These are phyloP conservation scores for Acanthochlamys bracteata DNA, from an alignment of 106 monocot species.

Conservation along the genomic window DNA sequence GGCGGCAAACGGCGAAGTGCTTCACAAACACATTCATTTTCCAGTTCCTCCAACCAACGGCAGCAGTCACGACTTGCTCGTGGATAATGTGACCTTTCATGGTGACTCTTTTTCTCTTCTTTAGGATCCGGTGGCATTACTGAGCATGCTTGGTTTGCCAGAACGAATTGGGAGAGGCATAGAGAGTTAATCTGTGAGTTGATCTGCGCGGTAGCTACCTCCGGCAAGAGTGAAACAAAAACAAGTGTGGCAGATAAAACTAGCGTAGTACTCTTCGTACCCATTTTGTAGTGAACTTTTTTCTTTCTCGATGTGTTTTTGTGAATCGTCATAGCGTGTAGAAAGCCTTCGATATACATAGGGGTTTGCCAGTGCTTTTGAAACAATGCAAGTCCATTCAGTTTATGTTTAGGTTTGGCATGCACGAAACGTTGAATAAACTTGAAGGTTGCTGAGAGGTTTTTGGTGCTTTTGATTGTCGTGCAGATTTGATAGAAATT, in stretches of 20 bases:
- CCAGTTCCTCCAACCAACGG: slow-evolving; percentile 7
- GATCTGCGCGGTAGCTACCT: neutral
- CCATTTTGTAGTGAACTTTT: too few species aligned
- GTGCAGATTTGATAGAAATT: too few species aligned
- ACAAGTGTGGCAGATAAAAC: neutral
- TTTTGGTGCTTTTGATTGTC: too few species aligned
- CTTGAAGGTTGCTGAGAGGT: too few species aligned
- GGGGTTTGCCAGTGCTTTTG: too few species aligned
- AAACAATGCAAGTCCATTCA: too few species aligned
- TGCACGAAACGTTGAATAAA: too few species aligned
- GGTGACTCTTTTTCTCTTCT: neutral
- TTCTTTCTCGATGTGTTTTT: too few species aligned
- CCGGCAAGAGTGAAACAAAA: neutral
- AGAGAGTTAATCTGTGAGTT: neutral
- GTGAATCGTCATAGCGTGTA: too few species aligned
- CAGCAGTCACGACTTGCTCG: slow-evolving; percentile 6
- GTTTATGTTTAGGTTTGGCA: too few species aligned
- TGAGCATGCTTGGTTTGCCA: slow-evolving; percentile 9
- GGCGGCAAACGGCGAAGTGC: neutral
- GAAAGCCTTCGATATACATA: too few species aligned
- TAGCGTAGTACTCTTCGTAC: neutral
- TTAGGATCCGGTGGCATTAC: slow-evolving; percentile 5
- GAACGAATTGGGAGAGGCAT: neutral
- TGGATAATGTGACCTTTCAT: neutral
- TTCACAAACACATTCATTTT: slow-evolving; percentile 2